A percentile compares a stretch with the other conserved stretches of the same genome.
Conservation (phyloP, 257 asterid genomes). For the Nicotiana paniculata region DNA sequence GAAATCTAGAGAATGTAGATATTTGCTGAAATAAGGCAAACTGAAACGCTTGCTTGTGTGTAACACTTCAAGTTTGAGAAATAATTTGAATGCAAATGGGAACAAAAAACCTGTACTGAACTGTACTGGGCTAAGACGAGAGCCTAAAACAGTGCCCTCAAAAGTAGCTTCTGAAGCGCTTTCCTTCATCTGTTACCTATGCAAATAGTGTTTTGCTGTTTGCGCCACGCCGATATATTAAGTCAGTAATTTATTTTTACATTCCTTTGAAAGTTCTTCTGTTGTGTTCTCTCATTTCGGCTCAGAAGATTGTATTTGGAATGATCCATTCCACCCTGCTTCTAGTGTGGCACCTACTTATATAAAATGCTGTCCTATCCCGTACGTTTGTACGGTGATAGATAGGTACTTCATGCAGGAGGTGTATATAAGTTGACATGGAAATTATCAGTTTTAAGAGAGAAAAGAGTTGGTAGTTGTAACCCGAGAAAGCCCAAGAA, state of each 20-base stretch:
- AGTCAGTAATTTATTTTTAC: neutral
- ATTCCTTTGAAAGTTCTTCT: neutral
- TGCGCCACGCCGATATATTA: neutral
- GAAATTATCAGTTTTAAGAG: neutral
- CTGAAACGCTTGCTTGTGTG: neutral
- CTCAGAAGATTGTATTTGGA: neutral
- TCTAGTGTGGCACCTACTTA: neutral
- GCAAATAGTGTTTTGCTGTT: too few species aligned
- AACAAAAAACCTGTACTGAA: too few species aligned
- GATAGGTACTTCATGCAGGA: too few species aligned
- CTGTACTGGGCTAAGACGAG: neutral
- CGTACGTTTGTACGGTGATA: too few species aligned
- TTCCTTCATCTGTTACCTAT: too few species aligned
- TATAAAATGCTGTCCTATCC: neutral
- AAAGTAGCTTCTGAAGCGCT: neutral
- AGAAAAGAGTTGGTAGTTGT: too few species aligned
- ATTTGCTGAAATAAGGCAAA: neutral
- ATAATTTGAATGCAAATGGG: neutral
- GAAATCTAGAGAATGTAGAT: neutral
- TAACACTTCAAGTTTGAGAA: neutral
- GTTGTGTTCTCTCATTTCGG: neutral
- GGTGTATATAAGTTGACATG: neutral
- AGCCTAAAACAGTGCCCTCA: neutral
- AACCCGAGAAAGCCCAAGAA: neutral
- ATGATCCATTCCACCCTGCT: neutral